These are phyloP conservation scores for Ustilago sp. DNA, from an alignment of 1,284 basidiomycete genomes.

Conservation along the genomic window DNA sequence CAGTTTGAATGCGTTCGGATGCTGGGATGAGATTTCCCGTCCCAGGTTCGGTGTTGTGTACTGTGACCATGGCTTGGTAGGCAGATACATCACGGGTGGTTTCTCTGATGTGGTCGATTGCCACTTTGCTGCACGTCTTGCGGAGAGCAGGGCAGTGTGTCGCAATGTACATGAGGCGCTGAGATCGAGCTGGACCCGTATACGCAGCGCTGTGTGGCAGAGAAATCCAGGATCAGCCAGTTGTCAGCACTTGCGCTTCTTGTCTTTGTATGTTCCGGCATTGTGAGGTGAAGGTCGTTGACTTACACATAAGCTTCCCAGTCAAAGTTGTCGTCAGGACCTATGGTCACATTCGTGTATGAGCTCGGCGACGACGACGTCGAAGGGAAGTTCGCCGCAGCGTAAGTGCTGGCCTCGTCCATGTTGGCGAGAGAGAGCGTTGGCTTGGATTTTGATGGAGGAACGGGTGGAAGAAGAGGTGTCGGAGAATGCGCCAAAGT, in stretches of 20 bases:
- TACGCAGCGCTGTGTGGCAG: slow-evolving; percentile 22
- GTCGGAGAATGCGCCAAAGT: background rate
- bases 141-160: slow-evolving; percentile 44
- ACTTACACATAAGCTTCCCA: slow-evolving; percentile 57
- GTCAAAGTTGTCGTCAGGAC: slow-evolving; percentile 51
- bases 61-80: slow-evolving; percentile 39
- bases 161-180: slow-evolving; percentile 52
- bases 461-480: slow-evolving; percentile 1
- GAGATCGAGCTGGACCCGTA: slow-evolving; percentile 32
- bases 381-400: background rate
- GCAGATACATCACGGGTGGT: slow-evolving; percentile 39
- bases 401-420: slow-evolving; percentile 14
- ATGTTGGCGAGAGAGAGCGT: slow-evolving; percentile 6
- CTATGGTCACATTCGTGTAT: slow-evolving; percentile 20
- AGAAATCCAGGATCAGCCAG: background rate
- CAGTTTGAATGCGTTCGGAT: slow-evolving; percentile 31
- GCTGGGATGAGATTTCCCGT: slow-evolving; percentile 28
- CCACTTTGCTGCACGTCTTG: slow-evolving; percentile 38
- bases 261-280: background rate
- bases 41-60: slow-evolving; percentile 48
- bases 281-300: background rate
- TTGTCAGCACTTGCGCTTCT: background rate
- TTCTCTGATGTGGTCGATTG: slow-evolving; percentile 41
- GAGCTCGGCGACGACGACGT: slow-evolving; percentile 10
- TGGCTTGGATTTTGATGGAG: background rate